Percentiles rank a stretch among this genome's conserved stretches.
These are phyloP conservation scores for Phyllosticta citribraziliensis DNA, from an alignment of 2,329 filamentous ascomycete genomes.

Conservation along the genomic window DNA sequence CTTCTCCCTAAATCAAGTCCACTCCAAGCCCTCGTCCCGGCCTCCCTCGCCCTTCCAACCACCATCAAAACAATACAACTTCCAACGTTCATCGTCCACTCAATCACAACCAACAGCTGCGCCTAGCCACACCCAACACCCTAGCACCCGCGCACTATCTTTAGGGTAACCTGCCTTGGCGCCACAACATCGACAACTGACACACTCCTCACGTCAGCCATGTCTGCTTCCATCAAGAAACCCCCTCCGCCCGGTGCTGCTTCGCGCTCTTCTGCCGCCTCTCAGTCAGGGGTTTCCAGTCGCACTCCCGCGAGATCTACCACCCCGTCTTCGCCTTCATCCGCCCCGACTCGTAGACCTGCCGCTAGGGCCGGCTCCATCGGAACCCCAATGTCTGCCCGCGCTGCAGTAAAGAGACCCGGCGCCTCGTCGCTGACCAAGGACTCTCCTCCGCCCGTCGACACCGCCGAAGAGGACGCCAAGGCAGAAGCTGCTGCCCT, in stretches of 20 bases:
- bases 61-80: background rate
- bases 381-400: conserved; percentile 29
- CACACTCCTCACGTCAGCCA: conserved; percentile 12
- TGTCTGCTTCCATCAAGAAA: conserved; percentile 29
- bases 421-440: conserved; percentile 25
- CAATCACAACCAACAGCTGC: conserved; percentile 2
- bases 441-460: conserved; percentile 13
- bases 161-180: conserved; percentile 2
- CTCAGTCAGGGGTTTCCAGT: conserved; percentile 22
- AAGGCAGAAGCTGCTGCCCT: conserved; percentile 69
- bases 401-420: conserved; percentile 28
- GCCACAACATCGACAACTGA: background rate
- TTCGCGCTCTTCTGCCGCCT: conserved; percentile 16
- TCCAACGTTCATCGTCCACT: background rate
- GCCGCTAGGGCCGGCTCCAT: conserved; percentile 11
- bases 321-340: conserved; percentile 14
- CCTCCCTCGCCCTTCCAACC: background rate
- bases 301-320: conserved; percentile 25
- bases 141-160: conserved; percentile 3
- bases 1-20: conserved; percentile 8
- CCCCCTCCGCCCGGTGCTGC: conserved; percentile 24
- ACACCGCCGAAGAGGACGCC: conserved; percentile 48
- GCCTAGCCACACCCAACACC: conserved; percentile 6
- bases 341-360: conserved; percentile 5
- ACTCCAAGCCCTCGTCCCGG: background rate